These are phyloP conservation scores for Entomortierella chlamydospora DNA, from an alignment of 192 early-diverging fungal genomes.

Conservation along the genomic window DNA sequence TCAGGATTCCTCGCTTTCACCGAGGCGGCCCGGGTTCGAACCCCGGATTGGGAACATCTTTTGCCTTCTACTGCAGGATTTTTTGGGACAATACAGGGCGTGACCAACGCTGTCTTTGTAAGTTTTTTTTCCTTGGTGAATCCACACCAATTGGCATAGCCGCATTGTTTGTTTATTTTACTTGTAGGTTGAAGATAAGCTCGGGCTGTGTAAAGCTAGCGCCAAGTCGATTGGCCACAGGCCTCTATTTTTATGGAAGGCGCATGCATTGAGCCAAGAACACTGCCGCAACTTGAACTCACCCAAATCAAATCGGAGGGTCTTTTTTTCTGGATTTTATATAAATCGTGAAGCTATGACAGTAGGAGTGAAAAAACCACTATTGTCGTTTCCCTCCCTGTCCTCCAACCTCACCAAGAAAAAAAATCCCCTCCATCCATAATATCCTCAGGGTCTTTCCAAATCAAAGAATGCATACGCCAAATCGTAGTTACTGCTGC, in stretches of 20 bases:
- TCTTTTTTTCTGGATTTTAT: not conserved
- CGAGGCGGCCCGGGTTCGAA: constrained; percentile 41
- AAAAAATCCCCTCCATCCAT: not conserved
- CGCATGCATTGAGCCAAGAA: too few species aligned
- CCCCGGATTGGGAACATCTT: constrained; percentile 33
- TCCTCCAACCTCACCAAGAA: not conserved
- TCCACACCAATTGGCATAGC: too few species aligned
- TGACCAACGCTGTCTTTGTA: too few species aligned
- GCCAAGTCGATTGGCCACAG: not conserved
- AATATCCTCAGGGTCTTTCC: not conserved
- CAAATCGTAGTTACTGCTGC: constrained; percentile 42
- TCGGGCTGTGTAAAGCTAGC: not conserved
- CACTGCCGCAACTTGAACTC: too few species aligned
- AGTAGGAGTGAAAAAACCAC: too few species aligned
- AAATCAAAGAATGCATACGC: not conserved
- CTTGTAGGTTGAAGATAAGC: too few species aligned
- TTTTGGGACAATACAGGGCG: too few species aligned
- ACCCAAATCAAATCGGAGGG: not conserved
- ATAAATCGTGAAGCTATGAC: too few species aligned
- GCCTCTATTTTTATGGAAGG: not conserved
- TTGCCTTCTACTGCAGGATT: too few species aligned
- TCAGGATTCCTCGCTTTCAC: constrained; percentile 42
- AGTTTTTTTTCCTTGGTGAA: not conserved
- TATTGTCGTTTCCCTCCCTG: too few species aligned
- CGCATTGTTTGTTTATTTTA: too few species aligned